Percentiles rank a stretch among this genome's conserved stretches.
Conservation (phyloP, 352 stramenopile species). For the Phytophthora pluvialis region DNA sequence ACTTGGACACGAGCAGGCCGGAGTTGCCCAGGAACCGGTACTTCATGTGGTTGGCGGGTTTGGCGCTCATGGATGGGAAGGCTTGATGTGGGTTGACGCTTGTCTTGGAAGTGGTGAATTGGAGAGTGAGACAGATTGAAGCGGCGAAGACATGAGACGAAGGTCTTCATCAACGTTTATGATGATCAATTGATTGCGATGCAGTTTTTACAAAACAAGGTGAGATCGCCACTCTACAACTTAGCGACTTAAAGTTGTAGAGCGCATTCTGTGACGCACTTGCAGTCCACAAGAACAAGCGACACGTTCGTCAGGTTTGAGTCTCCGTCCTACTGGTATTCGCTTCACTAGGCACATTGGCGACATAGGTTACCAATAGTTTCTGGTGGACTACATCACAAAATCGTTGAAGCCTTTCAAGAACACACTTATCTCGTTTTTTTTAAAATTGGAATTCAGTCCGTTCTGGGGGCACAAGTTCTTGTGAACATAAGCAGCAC, state of each 20-base stretch:
- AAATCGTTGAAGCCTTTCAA: no score
- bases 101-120: conserved; percentile 13
- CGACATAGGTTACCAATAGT: no score
- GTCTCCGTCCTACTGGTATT: no score
- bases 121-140: conserved; percentile 12
- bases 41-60: conserved; percentile 37
- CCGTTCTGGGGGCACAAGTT: no score
- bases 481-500: no score
- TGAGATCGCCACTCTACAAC: background rate
- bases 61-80: conserved; percentile 11
- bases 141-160: conserved; percentile 3
- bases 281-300: no score
- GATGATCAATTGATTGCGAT: conserved; percentile 15
- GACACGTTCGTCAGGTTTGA: no score
- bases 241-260: background rate
- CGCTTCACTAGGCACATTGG: no score
- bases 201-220: conserved; percentile 3
- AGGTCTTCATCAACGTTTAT: conserved; percentile 2
- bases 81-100: background rate
- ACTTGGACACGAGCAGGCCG: conserved; percentile 45
- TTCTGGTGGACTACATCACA: no score
- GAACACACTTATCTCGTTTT: no score
- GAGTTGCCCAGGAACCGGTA: conserved; percentile 51
- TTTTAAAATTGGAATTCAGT: no score
- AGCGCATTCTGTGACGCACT: background rate